A percentile compares a stretch with the other conserved stretches of the same genome.
phyloP scores from a whole-genome alignment of 768 basidiomycete genomes.

The Pisolithus albus region DNA sequence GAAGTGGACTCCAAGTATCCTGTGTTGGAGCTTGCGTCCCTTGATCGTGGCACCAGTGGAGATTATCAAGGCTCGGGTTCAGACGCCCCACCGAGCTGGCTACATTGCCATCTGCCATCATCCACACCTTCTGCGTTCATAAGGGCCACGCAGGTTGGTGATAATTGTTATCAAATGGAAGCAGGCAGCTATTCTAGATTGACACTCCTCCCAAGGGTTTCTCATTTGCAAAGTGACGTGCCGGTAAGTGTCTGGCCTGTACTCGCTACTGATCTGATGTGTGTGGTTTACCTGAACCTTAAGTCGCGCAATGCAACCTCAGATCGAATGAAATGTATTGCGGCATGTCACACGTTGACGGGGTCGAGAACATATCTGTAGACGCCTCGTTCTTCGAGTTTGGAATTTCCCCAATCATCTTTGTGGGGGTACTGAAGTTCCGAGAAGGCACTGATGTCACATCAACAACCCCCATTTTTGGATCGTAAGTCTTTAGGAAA shows the following conservation, averaged over 20 bases:
- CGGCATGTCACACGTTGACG: not conserved
- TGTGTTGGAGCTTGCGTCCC: not conserved
- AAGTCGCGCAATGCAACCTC: not conserved
- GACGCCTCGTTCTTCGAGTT: not conserved
- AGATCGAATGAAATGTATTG: not conserved
- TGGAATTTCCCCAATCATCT: not conserved
- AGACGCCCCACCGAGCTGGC: not conserved
- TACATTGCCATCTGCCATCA: not conserved
- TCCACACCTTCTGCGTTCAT: not conserved
- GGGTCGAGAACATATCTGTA: not conserved
- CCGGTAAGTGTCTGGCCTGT: not conserved
- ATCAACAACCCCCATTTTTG: not conserved
- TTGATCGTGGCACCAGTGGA: not conserved
- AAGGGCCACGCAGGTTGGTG: not conserved
- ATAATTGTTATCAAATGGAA: not conserved
- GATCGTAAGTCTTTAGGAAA: not conserved
- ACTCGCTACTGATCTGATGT: not conserved
- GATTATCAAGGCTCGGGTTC: not conserved
- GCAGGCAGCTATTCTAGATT: not conserved
- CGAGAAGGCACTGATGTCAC: not conserved
- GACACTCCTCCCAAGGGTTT: not conserved
- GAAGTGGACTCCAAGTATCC: not conserved
- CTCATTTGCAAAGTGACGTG: not conserved
- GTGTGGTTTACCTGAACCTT: not conserved
- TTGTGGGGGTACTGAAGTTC: not conserved